phyloP scores from a whole-genome alignment of 176 grass and related monocot genomes.

The Saccharum officinarum region DNA sequence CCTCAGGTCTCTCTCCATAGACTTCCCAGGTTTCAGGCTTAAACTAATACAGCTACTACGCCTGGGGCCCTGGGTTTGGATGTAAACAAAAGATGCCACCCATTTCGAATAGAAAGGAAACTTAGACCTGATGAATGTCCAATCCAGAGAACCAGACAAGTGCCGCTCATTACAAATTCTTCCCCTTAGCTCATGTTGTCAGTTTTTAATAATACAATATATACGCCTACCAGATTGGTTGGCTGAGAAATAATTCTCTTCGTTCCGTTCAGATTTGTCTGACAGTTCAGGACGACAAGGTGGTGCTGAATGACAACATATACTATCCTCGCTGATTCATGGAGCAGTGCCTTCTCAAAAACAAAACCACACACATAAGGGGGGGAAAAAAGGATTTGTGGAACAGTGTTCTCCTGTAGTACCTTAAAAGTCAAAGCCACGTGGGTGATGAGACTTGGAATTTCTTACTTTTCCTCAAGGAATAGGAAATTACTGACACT shows the following conservation, averaged over 20 bases:
- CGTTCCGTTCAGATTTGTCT: constrained; percentile 20
- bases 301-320: constrained; percentile 9
- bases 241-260: background rate
- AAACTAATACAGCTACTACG: background rate
- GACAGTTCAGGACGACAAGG: background rate
- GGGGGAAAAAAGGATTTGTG: background rate
- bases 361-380: background rate
- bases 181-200: background rate
- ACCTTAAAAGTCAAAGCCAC: constrained; percentile 41
- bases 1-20: background rate
- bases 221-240: background rate
- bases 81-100: background rate
- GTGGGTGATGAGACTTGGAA: constrained; percentile 36
- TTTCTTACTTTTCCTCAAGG: constrained; percentile 27
- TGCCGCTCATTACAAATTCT: background rate
- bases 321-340: background rate
- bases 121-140: constrained; percentile 19
- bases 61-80: background rate
- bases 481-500: background rate
- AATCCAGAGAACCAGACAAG: constrained; percentile 15
- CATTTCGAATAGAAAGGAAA: background rate
- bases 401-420: constrained; percentile 1
- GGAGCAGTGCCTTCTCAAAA: background rate
- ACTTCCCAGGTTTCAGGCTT: background rate
- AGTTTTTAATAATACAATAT: background rate